Evolutionary conservation across 2,329 filamentous ascomycete species (phyloP).

Genomic region (Parascedosporium putredinis): DNA sequence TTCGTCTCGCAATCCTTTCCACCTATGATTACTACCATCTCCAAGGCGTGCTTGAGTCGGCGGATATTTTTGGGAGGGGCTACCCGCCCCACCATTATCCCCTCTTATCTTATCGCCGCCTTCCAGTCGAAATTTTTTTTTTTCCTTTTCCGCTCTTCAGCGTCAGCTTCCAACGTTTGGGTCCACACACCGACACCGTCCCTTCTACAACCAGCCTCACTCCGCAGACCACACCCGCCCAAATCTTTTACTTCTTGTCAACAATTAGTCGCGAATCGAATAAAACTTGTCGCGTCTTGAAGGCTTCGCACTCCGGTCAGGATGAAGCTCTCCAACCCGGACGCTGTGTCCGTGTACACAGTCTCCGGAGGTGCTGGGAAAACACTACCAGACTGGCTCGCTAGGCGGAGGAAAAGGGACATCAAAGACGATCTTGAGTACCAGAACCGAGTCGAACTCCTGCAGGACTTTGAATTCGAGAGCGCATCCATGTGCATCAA

Average conservation of each 20-base stretch:
- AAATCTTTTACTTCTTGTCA: too few species aligned
- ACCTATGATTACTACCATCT: neutral
- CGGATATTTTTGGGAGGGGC: neutral
- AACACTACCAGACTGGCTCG: constrained; percentile 90
- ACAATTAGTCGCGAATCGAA: too few species aligned
- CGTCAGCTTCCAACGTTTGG: neutral
- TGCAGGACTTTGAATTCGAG: constrained; percentile 97
- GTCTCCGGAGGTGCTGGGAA: constrained; percentile 83
- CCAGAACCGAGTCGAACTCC: constrained; percentile 82
- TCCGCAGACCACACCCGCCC: too few species aligned
- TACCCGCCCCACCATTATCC: constrained; percentile 1
- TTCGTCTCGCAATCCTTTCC: neutral
- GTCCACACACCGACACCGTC: neutral
- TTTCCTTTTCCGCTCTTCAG: neutral
- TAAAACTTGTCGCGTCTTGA: too few species aligned
- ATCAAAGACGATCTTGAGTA: constrained; percentile 89
- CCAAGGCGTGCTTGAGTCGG: constrained; percentile 2
- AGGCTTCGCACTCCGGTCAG: neutral
- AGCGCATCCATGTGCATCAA: constrained; percentile 86
- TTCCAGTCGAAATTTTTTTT: constrained; percentile 4
- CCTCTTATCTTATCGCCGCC: constrained; percentile 7
- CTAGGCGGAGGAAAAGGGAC: constrained; percentile 77
- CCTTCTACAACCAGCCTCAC: neutral
- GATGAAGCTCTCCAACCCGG: constrained; percentile 78
- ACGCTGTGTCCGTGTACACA: constrained; percentile 83